Evolutionary conservation across 768 basidiomycete genomes (phyloP), one percentile per base, ranked within the genome.

Genomic region (Hypsizygus marmoreus): DNA sequence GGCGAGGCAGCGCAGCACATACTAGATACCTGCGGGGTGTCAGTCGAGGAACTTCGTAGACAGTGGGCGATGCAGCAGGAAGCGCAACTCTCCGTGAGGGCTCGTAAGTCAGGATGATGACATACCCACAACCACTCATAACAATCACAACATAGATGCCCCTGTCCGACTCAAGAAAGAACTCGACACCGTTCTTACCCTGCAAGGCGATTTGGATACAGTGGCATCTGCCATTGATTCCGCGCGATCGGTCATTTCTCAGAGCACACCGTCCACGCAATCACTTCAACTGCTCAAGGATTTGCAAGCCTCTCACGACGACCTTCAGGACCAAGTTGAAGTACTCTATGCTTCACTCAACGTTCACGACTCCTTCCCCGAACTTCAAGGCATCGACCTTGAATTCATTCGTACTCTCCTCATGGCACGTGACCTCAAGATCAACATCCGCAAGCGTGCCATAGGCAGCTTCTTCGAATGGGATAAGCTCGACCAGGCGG

Each of bases 381-480:
- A 65, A 11, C 62, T 74, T 2, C 28, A 49, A 6, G 56, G 54
- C 1, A 35, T 68, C 7, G 49, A 57, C 7, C 40, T 62, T 2
- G 51, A 63, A 5, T 68, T 69, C 36, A 52, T 70, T 0, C 46
- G 44, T 4, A 60, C 46, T 0, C 59, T 74, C 0, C 38, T 73
- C 1, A 51, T 69, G 37, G 65, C 62, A 3, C 57, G 60, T 1
- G 68, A 73, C 39, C 54, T 71, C 19, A 73, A 73, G 39, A 67
- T 69, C 20, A 69, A 65, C 41, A 65, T 72, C 4, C 50, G 61
- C 5, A 66, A 65, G 38, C 49, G 57, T 4, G 64, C 63, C 1
- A 56, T 70, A 4, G 58, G 60, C 1, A 58, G 56, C 19, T 70
- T 72, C 34, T 67, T 66, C 14, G 66, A 70, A 33, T 68, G 64